Evolutionary conservation across 1,284 basidiomycete species (phyloP), one percentile per base, ranked within the genome.

Genomic region (Cryptococcus sp.): DNA sequence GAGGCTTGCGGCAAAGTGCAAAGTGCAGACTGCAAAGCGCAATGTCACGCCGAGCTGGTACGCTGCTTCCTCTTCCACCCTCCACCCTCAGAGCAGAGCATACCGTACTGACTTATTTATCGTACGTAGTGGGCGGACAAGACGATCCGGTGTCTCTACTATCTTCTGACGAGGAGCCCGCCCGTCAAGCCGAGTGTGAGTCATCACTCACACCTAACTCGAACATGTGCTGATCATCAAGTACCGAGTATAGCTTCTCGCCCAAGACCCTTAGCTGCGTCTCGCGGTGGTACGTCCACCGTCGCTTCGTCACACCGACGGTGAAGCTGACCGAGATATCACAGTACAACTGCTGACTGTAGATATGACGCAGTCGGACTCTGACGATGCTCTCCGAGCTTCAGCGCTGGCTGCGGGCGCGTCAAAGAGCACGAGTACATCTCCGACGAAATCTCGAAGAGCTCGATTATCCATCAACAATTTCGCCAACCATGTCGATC

Each of bases 131-230:
- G 4, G 35, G 35, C 0, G 13, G 41, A 13, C n/a, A 23, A 10
- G 39, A 50, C n/a, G 47, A 56, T 42, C 58, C 54, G 0, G 52
- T 60, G 2, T 25, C 52, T 3, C 49, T 60, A 3, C 51, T 50
- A 11, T 57, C 51, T 3, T 57, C 58, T 13, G 58, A 60, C 42
- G 58, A 56, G 10, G 58, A 60, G 11, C 11, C 30, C 13, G 30
- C 30, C 10, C 30, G 5, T 35, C 47, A 51, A 52, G 52, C 53
- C 17, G 57, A 53, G 27, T 53, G 57, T 59, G 38, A 59, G 57
- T 55, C 6, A 2, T 35, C 10, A 2, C 27, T 38, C 41, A 43
- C 43, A 35, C 16, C 30, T 5, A 11, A 19, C 15, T 25, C 15
- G 27, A 47, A 38, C 43, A 25, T 23, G 45, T 17, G 22, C 52